Percentiles rank a stretch among this genome's conserved stretches.
phyloP scores from a whole-genome alignment of 108 stramenopile species.

The Skeletonema costatum region DNA sequence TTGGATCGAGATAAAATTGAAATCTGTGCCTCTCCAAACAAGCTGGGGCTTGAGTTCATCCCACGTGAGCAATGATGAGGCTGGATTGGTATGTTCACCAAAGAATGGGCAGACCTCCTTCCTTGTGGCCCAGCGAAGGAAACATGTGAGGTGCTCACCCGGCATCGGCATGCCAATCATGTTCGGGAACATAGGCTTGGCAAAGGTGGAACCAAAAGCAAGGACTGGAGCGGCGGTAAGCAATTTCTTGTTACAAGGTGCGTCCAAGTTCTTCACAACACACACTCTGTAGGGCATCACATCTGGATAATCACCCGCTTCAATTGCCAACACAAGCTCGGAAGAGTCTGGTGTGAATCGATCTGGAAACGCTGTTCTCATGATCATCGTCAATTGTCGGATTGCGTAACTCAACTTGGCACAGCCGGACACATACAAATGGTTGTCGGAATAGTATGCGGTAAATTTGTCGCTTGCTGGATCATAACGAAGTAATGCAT shows the following conservation, averaged over 20 bases:
- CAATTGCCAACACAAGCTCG: neutral
- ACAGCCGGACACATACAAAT: neutral
- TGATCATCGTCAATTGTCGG: neutral
- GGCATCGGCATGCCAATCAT: neutral
- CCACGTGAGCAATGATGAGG: neutral
- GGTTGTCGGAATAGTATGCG: neutral
- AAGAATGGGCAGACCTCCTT: neutral
- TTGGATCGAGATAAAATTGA: neutral
- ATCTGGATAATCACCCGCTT: neutral
- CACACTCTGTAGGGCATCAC: neutral
- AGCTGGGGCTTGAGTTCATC: conserved; percentile 20
- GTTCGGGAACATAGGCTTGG: neutral
- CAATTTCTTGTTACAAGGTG: neutral
- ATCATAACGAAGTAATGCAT: neutral
- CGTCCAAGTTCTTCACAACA: neutral
- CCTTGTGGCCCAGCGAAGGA: neutral
- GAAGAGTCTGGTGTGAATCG: conserved; percentile 4
- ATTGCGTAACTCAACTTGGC: neutral
- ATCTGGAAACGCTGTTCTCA: neutral
- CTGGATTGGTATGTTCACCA: neutral
- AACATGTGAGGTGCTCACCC: neutral
- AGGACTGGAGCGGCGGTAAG: neutral
- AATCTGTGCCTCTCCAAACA: conserved; percentile 41
- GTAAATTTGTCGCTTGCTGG: neutral
- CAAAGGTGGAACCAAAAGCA: neutral